Evolutionary conservation across 805 yeast species (phyloP).

Genomic region (baker's yeast (Saccharomyces cerevisiae)): DNA sequence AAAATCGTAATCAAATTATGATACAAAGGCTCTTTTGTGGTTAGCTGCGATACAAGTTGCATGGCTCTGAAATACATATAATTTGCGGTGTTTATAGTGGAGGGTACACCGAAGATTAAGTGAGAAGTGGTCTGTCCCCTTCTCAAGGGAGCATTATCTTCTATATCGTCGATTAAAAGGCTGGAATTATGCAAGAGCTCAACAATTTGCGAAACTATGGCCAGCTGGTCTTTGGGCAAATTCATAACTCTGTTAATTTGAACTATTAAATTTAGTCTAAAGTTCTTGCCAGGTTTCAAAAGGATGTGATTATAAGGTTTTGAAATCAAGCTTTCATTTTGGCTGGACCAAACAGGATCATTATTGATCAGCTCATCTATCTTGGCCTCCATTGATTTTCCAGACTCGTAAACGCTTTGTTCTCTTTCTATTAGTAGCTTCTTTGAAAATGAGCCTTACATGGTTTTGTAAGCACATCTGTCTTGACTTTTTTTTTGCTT

Average conservation of each 20-base stretch:
- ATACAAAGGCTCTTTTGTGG: constrained; percentile 12
- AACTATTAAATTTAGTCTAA: constrained; percentile 41
- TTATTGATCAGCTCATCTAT: constrained; percentile 8
- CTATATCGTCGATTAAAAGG: constrained; percentile 77
- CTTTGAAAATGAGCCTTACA: background rate
- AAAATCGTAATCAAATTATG: constrained; percentile 36
- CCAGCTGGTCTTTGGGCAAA: constrained; percentile 35
- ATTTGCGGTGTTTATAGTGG: constrained; percentile 76
- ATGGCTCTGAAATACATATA: constrained; percentile 73
- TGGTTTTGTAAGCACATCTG: background rate
- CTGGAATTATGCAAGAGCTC: constrained; percentile 60
- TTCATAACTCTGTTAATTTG: constrained; percentile 47
- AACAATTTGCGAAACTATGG: constrained; percentile 39
- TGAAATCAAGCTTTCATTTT: constrained; percentile 25
- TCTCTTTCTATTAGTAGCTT: background rate
- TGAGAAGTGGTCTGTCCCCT: constrained; percentile 80
- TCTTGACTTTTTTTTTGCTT: background rate
- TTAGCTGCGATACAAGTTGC: constrained; percentile 36
- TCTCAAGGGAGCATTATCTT: constrained; percentile 63
- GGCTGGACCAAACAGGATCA: constrained; percentile 24
- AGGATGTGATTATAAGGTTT: constrained; percentile 46
- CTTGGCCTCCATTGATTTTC: background rate
- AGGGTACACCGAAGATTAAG: constrained; percentile 63
- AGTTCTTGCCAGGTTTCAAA: constrained; percentile 47
- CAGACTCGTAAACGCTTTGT: background rate